Conservation (phyloP, 129 eudicot genomes). For the Centella asiatica region DNA sequence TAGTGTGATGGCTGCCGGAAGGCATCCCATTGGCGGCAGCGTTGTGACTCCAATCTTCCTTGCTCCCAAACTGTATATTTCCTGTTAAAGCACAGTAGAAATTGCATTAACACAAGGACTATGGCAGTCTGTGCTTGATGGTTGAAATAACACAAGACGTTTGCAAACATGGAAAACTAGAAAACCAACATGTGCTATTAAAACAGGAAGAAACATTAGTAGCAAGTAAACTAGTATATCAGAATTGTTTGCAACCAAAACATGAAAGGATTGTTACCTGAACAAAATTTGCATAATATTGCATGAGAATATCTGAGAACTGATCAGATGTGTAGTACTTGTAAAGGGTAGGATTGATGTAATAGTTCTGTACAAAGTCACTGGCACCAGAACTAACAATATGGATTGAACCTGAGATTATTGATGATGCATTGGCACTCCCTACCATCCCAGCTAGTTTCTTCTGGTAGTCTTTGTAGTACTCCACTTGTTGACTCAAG, state of each 20-base stretch:
- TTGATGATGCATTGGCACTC: slow-evolving; percentile 59
- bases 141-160: too few species aligned
- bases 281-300: slow-evolving; percentile 45
- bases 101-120: background rate
- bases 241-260: too few species aligned
- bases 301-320: slow-evolving; percentile 61
- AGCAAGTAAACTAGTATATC: too few species aligned
- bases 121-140: background rate
- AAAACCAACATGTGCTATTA: too few species aligned
- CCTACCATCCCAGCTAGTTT: slow-evolving; percentile 51
- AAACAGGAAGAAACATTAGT: too few species aligned
- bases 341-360: slow-evolving; percentile 78
- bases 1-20: slow-evolving; percentile 77
- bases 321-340: slow-evolving; percentile 59
- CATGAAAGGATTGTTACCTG: slow-evolving; percentile 28
- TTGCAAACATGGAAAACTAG: too few species aligned
- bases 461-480: slow-evolving; percentile 72
- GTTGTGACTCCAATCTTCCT: slow-evolving; percentile 84
- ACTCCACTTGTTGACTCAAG: slow-evolving; percentile 60
- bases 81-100: slow-evolving; percentile 27
- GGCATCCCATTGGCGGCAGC: slow-evolving; percentile 88
- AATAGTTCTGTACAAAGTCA: slow-evolving; percentile 83
- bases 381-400: slow-evolving; percentile 78
- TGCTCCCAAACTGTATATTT: slow-evolving; percentile 66
- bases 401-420: slow-evolving; percentile 58